Base-by-base conservation (phyloP, 1,284 basidiomycete species). In the Mycena sp. region DNA sequence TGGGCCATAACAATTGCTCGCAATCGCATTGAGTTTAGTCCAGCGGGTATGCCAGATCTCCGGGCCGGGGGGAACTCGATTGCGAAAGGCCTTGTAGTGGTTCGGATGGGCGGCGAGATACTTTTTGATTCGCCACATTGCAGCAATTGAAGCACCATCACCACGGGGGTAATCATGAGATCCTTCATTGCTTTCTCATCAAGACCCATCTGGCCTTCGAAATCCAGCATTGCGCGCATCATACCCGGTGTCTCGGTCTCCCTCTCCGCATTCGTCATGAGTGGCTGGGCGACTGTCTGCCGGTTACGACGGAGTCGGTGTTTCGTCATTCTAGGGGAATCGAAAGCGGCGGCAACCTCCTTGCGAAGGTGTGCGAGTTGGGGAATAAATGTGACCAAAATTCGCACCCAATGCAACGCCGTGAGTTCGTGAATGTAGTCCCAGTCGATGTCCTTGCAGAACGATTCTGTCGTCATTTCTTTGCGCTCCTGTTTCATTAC, bases 191-290 rank as follows among this genome's bases (percentile, higher is more conserved):
- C n/a, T n/a, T n/a, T n/a, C n/a, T n/a, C n/a, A n/a, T n/a, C n/a
- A n/a, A n/a, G n/a, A n/a, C n/a, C n/a, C n/a, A n/a, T n/a, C n/a
- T n/a, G n/a, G n/a, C n/a, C n/a, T n/a, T n/a, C n/a, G n/a, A n/a
- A n/a, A n/a, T n/a, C n/a, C n/a, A n/a, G n/a, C n/a, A n/a, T n/a
- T n/a, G n/a, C n/a, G n/a, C n/a, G n/a, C n/a, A n/a, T n/a, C n/a
- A n/a, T n/a, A n/a, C n/a, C n/a, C n/a, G n/a, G n/a, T n/a, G 45
- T 67, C 38, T 61, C 54, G 3, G 61, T 53, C 30, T 59, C 48
- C 1, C 25, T 12, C 30, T 67, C 67, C 2, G 54, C 44, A 62
- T 69, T 69, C 1, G 58, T 64, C 44, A 58, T 58, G 6, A 69
- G 40, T 1, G 65, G 65, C 21, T 69, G 65, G 6, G 64, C 41